phyloP scores from a whole-genome alignment of 306 rosid species.

The Quercus wislizeni region DNA sequence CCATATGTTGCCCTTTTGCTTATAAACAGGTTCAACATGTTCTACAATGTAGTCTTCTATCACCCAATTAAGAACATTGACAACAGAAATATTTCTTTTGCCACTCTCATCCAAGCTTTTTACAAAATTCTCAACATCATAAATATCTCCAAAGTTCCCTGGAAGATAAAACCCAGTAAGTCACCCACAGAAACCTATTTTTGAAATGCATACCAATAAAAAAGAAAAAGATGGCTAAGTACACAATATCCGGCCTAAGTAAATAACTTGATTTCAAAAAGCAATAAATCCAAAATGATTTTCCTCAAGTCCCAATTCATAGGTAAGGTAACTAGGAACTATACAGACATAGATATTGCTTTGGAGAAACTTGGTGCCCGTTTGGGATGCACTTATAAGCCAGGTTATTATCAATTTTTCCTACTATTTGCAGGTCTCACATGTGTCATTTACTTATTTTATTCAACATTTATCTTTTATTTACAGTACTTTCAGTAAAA shows the following conservation, averaged over 20 bases:
- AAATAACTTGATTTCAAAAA: background rate
- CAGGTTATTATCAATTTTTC: no score
- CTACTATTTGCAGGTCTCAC: no score
- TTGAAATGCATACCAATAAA: background rate
- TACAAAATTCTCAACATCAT: slow-evolving; percentile 62
- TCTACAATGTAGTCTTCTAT: slow-evolving; percentile 72
- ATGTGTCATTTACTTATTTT: no score
- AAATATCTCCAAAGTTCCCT: slow-evolving; percentile 91
- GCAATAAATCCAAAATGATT: background rate
- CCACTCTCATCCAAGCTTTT: slow-evolving; percentile 75
- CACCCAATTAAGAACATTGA: slow-evolving; percentile 87
- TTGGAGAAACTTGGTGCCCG: background rate
- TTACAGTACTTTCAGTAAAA: no score
- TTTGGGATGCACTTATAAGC: no score
- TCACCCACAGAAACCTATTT: background rate
- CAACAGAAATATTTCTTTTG: slow-evolving; percentile 62
- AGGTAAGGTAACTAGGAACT: background rate
- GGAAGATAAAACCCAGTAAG: slow-evolving; percentile 1
- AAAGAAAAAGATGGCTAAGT: background rate
- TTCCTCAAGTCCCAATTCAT: background rate
- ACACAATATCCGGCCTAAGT: background rate
- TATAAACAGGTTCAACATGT: slow-evolving; percentile 78
- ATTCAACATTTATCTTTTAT: no score
- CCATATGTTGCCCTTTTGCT: slow-evolving; percentile 65
- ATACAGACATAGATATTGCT: background rate